Base-by-base conservation (phyloP, 768 basidiomycete genomes). In the Suillus placidus region DNA sequence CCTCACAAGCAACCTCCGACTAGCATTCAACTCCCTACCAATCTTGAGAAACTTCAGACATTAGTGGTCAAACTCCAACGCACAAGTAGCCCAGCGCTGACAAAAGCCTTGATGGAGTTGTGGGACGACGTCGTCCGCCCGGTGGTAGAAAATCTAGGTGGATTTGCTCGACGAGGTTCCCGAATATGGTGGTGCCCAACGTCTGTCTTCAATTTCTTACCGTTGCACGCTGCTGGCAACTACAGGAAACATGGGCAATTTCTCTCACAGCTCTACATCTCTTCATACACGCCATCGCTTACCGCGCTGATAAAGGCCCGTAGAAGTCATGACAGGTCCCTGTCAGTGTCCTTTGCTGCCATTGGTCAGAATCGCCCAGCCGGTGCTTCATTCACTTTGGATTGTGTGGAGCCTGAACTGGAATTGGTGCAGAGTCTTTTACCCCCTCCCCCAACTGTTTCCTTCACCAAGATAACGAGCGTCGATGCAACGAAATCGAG, bases 131-230 rank as follows among this genome's bases (percentile, higher is more conserved):
- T 43, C 2, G 42, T 43, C 7, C 0, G 42, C 18, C 42, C 42
- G 7, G 42, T 43, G 42, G 42, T 43, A 6, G 42, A 43, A 3
- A 43, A 8, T 7, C 18, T 43, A 1, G 8, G 14, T 4, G 5
- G 47, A 49, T 23, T 23, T 49, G 23, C 12, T 0, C 49, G 0
- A 26, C 49, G 1, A 51, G n/a, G 26, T 51, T 51, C 49, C 23
- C 26, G 49, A 26, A 51, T 51, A 49, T 66, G 62, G 61, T 69
- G 66, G 68, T 69, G 68, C 35, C 56, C 66, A 0, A 67, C 66
- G 4, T 57, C 45, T 1, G 2, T 52, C 2, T 67, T 69, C 32
- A 56, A 66, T 35, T 56, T 60, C 7, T 30, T 69, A 18, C 68
- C 68, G 3, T 43, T 69, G 9, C 68, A 69, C 42, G 66, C 68